Percentiles rank a stretch among this genome's conserved stretches.
Evolutionary conservation across 768 basidiomycete genomes (phyloP).

Genomic region (Panus rudis): DNA sequence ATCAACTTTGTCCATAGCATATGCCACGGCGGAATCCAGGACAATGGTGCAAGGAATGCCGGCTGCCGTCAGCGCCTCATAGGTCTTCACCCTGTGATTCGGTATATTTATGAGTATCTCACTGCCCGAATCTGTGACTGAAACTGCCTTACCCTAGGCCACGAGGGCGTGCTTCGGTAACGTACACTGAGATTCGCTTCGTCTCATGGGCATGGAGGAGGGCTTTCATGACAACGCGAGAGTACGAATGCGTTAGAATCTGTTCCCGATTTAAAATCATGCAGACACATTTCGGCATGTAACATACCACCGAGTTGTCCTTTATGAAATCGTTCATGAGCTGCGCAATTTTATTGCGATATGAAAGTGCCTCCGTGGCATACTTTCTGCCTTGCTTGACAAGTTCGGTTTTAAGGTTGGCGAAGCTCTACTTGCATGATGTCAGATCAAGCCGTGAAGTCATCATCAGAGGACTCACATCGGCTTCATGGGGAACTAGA

Average conservation of each 20-base stretch:
- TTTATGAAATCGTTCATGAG: conserved; percentile 89
- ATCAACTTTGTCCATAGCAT: conserved; percentile 94
- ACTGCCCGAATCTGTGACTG: conserved; percentile 1
- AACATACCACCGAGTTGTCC: conserved; percentile 79
- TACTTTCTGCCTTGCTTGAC: conserved; percentile 77
- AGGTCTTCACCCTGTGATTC: conserved; percentile 76
- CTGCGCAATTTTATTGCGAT: conserved; percentile 84
- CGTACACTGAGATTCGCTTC: conserved; percentile 95
- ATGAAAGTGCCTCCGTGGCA: conserved; percentile 71
- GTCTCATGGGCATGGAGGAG: conserved; percentile 82
- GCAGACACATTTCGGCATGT: no score
- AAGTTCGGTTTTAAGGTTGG: conserved; percentile 75
- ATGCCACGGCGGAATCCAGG: conserved; percentile 93
- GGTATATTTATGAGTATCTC: no score
- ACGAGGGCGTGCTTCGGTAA: conserved; percentile 90
- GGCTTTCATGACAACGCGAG: conserved; percentile 90
- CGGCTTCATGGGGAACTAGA: conserved; percentile 73
- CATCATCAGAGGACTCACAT: conserved; percentile 38
- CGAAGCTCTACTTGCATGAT: conserved; percentile 59
- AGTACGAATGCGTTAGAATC: conserved; percentile 97
- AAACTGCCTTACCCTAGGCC: conserved; percentile 65
- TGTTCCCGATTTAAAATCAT: conserved; percentile 36
- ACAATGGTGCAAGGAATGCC: conserved; percentile 94
- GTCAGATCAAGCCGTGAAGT: conserved; percentile 4
- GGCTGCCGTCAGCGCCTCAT: conserved; percentile 76